A percentile compares a stretch with the other conserved stretches of the same genome.
phyloP scores from a whole-genome alignment of 306 rosid genomes.

The Adenanthera pavonina region DNA sequence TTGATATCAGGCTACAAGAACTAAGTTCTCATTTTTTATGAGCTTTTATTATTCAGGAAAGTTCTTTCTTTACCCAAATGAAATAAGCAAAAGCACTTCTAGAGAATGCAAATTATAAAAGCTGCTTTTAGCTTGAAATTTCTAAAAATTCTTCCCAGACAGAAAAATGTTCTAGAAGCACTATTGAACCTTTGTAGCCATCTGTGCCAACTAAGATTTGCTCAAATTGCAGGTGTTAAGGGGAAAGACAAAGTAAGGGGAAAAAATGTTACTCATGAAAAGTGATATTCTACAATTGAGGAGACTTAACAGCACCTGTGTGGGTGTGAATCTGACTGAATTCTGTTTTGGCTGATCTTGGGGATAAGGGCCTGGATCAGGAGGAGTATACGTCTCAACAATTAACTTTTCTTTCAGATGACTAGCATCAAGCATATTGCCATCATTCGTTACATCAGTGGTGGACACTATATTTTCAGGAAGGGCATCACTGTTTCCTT shows the following conservation, averaged over 20 bases:
- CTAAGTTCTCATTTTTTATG: too few species aligned
- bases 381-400: conserved; percentile 88
- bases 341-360: conserved; percentile 97
- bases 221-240: conserved; percentile 27
- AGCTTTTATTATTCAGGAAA: too few species aligned
- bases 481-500: conserved; percentile 59
- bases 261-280: conserved; percentile 16
- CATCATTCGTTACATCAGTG: conserved; percentile 49
- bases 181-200: not conserved
- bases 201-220: conserved; percentile 27
- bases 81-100: too few species aligned
- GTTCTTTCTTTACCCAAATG: too few species aligned
- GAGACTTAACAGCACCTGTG: conserved; percentile 67
- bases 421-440: conserved; percentile 48
- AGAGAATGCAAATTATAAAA: too few species aligned
- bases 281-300: conserved; percentile 25
- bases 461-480: conserved; percentile 56
- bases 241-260: not conserved
- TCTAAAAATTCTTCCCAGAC: too few species aligned
- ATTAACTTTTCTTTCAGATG: conserved; percentile 62
- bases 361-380: conserved; percentile 98
- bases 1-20: too few species aligned
- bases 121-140: too few species aligned
- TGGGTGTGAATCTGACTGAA: conserved; percentile 89
- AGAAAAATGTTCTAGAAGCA: too few species aligned